Percentiles rank a stretch among this genome's conserved stretches.
Evolutionary conservation across 2,329 filamentous ascomycete genomes (phyloP).

Genomic region (Fusarium haematococcum): DNA sequence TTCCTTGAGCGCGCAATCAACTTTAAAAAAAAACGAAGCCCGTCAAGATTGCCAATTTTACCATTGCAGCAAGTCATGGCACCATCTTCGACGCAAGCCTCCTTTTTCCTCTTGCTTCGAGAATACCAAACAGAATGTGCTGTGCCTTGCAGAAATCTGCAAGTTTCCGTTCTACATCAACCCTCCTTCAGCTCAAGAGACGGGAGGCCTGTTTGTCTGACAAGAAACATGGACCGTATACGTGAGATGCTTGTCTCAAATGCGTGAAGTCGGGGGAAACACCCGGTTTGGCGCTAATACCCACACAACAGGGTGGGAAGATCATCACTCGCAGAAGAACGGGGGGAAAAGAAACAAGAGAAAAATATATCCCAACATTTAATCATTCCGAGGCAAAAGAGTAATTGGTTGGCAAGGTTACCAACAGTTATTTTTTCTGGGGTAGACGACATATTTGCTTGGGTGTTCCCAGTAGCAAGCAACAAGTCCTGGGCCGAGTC

Average conservation of each 20-base stretch:
- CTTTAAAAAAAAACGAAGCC: background rate
- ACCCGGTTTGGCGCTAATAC: background rate
- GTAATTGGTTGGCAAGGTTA: background rate
- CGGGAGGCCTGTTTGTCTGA: background rate
- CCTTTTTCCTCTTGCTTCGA: background rate
- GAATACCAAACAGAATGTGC: background rate
- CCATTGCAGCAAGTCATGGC: background rate
- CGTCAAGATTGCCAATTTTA: background rate
- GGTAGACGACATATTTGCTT: background rate
- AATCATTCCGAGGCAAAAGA: background rate
- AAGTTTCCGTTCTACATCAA: background rate
- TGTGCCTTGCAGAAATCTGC: constrained; percentile 20
- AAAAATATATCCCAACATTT: background rate
- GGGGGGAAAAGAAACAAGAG: background rate
- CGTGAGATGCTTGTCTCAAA: background rate
- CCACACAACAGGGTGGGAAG: background rate
- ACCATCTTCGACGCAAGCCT: background rate
- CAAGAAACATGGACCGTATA: background rate
- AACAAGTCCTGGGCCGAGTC: background rate
- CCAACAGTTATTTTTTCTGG: background rate
- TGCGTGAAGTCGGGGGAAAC: background rate
- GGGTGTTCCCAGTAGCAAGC: background rate
- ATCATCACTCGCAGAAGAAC: background rate
- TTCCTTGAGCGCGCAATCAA: background rate
- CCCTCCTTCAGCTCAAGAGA: background rate